Evolutionary conservation across 805 yeast genomes (phyloP).

Genomic region (Ogataea paradorogensis): DNA sequence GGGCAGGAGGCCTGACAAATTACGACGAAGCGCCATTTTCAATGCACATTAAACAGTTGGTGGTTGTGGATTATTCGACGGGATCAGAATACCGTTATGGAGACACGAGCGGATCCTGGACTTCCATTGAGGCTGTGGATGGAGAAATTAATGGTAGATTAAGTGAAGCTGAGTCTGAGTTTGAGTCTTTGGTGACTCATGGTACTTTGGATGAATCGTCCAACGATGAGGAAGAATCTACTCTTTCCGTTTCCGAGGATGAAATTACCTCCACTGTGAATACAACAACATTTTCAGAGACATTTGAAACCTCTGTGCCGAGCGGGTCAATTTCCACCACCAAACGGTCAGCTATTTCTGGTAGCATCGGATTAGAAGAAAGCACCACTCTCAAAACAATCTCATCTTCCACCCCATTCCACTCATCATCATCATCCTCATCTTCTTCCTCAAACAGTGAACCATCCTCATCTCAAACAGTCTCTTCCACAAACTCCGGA

Average conservation of each 20-base stretch:
- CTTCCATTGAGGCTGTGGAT: slow-evolving; percentile 52
- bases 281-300: slow-evolving; percentile 7
- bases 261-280: neutral
- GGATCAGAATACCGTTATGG: slow-evolving; percentile 57
- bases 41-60: slow-evolving; percentile 57
- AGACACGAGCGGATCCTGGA: slow-evolving; percentile 57
- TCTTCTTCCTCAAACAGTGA: slow-evolving; percentile 13
- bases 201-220: slow-evolving; percentile 7
- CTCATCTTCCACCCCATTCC: slow-evolving; percentile 1
- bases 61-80: slow-evolving; percentile 67
- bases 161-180: slow-evolving; percentile 43
- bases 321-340: slow-evolving; percentile 11
- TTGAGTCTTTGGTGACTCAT: slow-evolving; percentile 36
- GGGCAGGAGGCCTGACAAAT: slow-evolving; percentile 81
- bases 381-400: slow-evolving; percentile 6
- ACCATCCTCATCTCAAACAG: slow-evolving; percentile 9
- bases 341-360: slow-evolving; percentile 12
- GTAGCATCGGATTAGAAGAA: neutral
- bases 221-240: slow-evolving; percentile 2
- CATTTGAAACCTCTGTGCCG: slow-evolving; percentile 6
- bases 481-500: slow-evolving; percentile 18
- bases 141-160: slow-evolving; percentile 64
- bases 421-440: slow-evolving; percentile 11
- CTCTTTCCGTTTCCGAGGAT: neutral
- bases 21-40: slow-evolving; percentile 64